These are phyloP conservation scores for Phytophthora meadii DNA, from an alignment of 352 stramenopile species.

Conservation along the genomic window DNA sequence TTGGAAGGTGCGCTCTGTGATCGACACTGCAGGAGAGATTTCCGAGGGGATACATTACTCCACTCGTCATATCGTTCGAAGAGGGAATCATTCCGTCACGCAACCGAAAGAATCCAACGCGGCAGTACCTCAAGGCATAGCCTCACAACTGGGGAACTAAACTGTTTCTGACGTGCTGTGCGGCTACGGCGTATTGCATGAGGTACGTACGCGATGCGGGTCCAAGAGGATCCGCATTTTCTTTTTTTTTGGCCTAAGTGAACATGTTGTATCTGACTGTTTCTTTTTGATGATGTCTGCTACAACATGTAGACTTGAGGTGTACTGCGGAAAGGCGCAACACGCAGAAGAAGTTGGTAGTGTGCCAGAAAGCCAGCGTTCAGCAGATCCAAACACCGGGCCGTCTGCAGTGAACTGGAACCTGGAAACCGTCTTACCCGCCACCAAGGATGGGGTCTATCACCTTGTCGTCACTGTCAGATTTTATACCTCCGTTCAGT, in stretches of 20 bases:
- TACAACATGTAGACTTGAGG: conserved; percentile 16
- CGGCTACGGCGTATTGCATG: conserved; percentile 15
- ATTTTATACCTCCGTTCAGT: conserved; percentile 13
- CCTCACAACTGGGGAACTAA: conserved; percentile 24
- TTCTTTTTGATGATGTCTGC: background rate
- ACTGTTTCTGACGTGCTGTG: conserved; percentile 21
- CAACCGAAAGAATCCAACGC: conserved; percentile 17
- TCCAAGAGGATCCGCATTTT: background rate
- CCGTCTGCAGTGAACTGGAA: conserved; percentile 2
- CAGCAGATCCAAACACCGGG: conserved; percentile 3
- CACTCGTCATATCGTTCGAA: conserved; percentile 6
- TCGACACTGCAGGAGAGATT: conserved; percentile 7
- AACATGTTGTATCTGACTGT: conserved; percentile 22
- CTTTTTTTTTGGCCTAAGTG: conserved; percentile 15
- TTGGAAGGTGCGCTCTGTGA: conserved; percentile 10
- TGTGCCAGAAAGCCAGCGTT: background rate
- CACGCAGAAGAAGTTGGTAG: background rate
- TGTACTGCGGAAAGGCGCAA: conserved; percentile 11
- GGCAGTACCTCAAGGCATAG: conserved; percentile 18
- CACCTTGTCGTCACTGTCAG: conserved; percentile 3
- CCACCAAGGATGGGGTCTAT: background rate
- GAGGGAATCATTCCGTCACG: conserved; percentile 3
- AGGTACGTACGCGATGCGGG: background rate
- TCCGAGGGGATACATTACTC: background rate
- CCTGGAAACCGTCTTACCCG: background rate